Percentiles rank a stretch among this genome's conserved stretches.
These are phyloP conservation scores for Clarkia xantiana DNA, from an alignment of 345 rosid genomes.

Conservation along the genomic window DNA sequence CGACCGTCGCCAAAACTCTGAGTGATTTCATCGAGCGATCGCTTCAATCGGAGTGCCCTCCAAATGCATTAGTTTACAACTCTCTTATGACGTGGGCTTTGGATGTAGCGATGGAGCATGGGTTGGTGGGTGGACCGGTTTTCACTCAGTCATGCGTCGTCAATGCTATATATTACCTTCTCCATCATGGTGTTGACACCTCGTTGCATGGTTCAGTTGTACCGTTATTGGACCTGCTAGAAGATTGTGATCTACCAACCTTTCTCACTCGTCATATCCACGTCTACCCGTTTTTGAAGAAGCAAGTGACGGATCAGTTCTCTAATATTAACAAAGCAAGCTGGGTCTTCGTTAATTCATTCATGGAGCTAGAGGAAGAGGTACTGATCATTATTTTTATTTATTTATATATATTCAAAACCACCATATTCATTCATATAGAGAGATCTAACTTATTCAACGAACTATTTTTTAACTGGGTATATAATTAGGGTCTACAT, in stretches of 20 bases:
- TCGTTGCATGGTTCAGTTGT: slow-evolving; percentile 10
- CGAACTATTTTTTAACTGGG: too few relatives aligned
- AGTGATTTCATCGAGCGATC: slow-evolving; percentile 14
- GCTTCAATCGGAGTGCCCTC: slow-evolving; percentile 7
- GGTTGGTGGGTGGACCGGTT: slow-evolving; percentile 11
- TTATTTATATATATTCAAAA: too few relatives aligned
- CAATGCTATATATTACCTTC: slow-evolving; percentile 7
- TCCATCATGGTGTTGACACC: slow-evolving; percentile 9
- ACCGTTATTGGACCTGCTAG: neutral
- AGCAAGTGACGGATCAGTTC: slow-evolving; percentile 12
- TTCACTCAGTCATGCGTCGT: slow-evolving; percentile 18
- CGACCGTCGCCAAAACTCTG: slow-evolving; percentile 14
- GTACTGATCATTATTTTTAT: slow-evolving; percentile 23
- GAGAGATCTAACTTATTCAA: too few relatives aligned
- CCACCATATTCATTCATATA: too few relatives aligned
- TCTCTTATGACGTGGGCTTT: slow-evolving; percentile 23
- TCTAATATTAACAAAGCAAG: slow-evolving; percentile 20
- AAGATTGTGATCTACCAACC: slow-evolving; percentile 1
- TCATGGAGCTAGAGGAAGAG: slow-evolving; percentile 34
- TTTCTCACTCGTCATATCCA: slow-evolving; percentile 17
- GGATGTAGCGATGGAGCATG: slow-evolving; percentile 11
- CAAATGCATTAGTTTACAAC: slow-evolving; percentile 25
- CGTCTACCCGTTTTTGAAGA: slow-evolving; percentile 8
- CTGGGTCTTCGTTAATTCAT: slow-evolving; percentile 33
- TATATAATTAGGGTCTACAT: too few relatives aligned